Evolutionary conservation across 306 rosid genomes (phyloP), one percentile per base, ranked within the genome.

Genomic region (Psophocarpus tetragonolobus): DNA sequence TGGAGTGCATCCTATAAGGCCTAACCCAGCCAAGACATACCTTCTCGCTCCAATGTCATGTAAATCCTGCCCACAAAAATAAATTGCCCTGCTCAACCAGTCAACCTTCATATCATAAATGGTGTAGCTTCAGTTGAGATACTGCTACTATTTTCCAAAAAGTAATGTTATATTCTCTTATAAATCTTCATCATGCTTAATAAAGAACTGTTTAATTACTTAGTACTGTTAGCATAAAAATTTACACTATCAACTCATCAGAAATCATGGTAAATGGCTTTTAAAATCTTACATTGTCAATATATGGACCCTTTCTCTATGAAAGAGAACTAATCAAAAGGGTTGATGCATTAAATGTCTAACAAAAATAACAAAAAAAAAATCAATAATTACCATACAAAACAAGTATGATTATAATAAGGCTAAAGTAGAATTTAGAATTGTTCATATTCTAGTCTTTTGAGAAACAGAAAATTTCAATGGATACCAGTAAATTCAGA

Each of bases 11-110:
- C 97, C 97, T 1, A 88, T 8, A 0, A 1, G 77, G 13, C 97
- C 97, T 47, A 88, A 8, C 50, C 91, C 93, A 56, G 29, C 42
- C 76, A 92, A 23, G 8, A 69, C 95, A 41, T 76, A 82, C 81
- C 85, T 92, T 58, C 91, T 90, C 29, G 91, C 97, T 71, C 97
- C 90, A 53, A 21, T 10, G 2, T 48, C 66, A 79, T 79, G 71
- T 81, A 92, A 80, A 8, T 18, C 76, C 91, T 89, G 71, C 29
- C 42, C 39, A 56, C 17, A 57, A 26, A 42, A 38, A 65, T 61
- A 62, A 68, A 23, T 36, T 21, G 35, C 12, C 17, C 18, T 32
- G 30, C 45, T 66, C 50, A 57, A 57, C 45, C 65, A 15, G 33
- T 66, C 50, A 57, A 57, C 45, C 65, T 9, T 61, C 38, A 5